Evolutionary conservation across 768 basidiomycete species (phyloP).

Genomic region (Boletus reticulatus): DNA sequence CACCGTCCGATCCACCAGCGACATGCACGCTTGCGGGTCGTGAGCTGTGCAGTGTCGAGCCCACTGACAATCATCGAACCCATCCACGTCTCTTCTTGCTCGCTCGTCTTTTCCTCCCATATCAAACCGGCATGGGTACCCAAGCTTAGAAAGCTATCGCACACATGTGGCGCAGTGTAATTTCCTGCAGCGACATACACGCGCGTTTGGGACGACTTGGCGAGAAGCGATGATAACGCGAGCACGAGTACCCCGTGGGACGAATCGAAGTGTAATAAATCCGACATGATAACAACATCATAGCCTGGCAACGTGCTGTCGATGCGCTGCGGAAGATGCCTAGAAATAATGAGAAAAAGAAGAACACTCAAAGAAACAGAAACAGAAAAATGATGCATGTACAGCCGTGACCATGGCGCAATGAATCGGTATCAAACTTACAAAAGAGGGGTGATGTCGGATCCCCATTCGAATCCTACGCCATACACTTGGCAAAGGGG

Average conservation of each 20-base stretch:
- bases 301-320: constrained; percentile 34
- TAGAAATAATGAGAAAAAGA: constrained; percentile 3
- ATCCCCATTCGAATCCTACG: constrained; percentile 66
- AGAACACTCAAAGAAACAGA: not conserved
- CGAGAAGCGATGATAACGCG: constrained; percentile 50
- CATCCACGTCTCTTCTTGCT: constrained; percentile 37
- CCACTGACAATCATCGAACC: constrained; percentile 47
- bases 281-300: constrained; percentile 65
- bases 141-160: constrained; percentile 49
- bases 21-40: constrained; percentile 54
- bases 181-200: constrained; percentile 64
- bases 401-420: not conserved
- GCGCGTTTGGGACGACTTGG: constrained; percentile 37
- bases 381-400: not conserved
- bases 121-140: constrained; percentile 40
- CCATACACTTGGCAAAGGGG: constrained; percentile 42
- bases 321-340: constrained; percentile 9
- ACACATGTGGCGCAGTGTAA: constrained; percentile 54
- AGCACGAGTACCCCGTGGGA: constrained; percentile 57
- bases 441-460: constrained; percentile 45
- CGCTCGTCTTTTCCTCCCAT: constrained; percentile 43
- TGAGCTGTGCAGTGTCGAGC: constrained; percentile 46
- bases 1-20: constrained; percentile 64
- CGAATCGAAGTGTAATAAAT: constrained; percentile 65
- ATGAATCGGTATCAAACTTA: constrained; percentile 30